A percentile compares a stretch with the other conserved stretches of the same genome.
Conservation (phyloP, 108 stramenopile genomes). For the Cyclotella kingstonii region DNA sequence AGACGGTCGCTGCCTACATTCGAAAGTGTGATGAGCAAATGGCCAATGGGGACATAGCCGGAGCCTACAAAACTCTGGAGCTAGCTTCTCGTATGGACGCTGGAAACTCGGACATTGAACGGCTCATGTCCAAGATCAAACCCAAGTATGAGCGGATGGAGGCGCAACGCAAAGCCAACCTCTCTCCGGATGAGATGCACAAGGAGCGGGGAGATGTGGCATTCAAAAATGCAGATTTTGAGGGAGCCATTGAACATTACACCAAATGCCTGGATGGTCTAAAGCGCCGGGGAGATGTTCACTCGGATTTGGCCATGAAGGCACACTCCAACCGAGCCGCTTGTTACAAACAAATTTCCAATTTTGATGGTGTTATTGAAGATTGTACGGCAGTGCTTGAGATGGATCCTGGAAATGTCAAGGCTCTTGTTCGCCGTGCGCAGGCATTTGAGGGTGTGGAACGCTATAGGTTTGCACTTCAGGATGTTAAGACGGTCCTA, state of each 20-base stretch:
- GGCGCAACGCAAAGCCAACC: constrained; percentile 72
- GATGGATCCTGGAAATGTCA: constrained; percentile 93
- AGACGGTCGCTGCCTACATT: constrained; percentile 85
- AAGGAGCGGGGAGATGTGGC: constrained; percentile 95
- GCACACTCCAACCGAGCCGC: constrained; percentile 95
- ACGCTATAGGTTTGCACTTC: constrained; percentile 94
- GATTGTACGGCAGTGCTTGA: constrained; percentile 97
- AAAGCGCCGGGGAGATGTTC: constrained; percentile 56
- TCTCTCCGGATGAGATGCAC: constrained; percentile 80
- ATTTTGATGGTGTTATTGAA: constrained; percentile 95
- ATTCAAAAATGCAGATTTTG: constrained; percentile 79
- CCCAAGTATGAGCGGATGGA: constrained; percentile 92
- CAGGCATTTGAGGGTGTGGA: constrained; percentile 98
- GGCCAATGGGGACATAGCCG: constrained; percentile 83
- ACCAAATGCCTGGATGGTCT: constrained; percentile 90
- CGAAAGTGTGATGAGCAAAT: constrained; percentile 86
- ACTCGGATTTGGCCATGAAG: constrained; percentile 89
- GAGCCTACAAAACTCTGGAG: constrained; percentile 89
- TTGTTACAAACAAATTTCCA: constrained; percentile 99
- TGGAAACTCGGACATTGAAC: constrained; percentile 87
- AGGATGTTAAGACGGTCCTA: constrained; percentile 96
- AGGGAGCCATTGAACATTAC: constrained; percentile 88
- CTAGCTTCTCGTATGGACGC: constrained; percentile 91
- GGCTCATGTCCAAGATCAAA: constrained; percentile 82
- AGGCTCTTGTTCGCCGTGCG: constrained; percentile 97